phyloP scores from a whole-genome alignment of 169 alveolate species.

The Cystoisospora suis region DNA sequence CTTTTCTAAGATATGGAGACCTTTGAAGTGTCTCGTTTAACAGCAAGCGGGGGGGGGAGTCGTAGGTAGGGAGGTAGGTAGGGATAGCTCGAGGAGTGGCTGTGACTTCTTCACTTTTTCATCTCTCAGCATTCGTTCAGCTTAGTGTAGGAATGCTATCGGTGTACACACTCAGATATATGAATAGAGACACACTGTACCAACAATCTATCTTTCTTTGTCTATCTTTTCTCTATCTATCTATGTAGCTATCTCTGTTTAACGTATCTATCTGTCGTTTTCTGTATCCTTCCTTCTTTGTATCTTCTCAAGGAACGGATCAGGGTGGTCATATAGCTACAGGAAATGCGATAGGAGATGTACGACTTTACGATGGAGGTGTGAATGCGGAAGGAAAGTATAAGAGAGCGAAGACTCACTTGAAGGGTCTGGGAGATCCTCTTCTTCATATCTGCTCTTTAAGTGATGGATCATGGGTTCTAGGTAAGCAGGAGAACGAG shows the following conservation, averaged over 20 bases:
- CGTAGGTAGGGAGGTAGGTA: too few species aligned
- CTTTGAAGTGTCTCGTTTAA: too few species aligned
- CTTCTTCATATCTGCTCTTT: conserved; percentile 72
- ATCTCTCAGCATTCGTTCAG: too few species aligned
- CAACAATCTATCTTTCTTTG: background rate
- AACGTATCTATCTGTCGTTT: background rate
- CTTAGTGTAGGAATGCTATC: background rate
- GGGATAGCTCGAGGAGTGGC: too few species aligned
- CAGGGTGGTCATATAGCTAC: conserved; percentile 70
- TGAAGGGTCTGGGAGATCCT: conserved; percentile 69
- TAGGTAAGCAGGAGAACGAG: conserved; percentile 67
- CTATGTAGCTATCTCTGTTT: background rate
- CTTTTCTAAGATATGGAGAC: too few species aligned
- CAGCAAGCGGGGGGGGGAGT: too few species aligned
- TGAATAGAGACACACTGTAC: background rate
- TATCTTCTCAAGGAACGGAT: conserved; percentile 65
- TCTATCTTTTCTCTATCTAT: background rate
- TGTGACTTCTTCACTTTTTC: too few species aligned
- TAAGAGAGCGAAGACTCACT: conserved; percentile 71
- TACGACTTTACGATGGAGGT: conserved; percentile 77
- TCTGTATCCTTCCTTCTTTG: background rate
- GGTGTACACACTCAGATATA: background rate
- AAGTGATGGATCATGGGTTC: conserved; percentile 80
- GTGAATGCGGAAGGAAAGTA: conserved; percentile 70
- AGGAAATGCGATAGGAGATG: conserved; percentile 71